Base-by-base conservation (phyloP, 2,329 filamentous ascomycete species). In the Didymella pomorum region DNA sequence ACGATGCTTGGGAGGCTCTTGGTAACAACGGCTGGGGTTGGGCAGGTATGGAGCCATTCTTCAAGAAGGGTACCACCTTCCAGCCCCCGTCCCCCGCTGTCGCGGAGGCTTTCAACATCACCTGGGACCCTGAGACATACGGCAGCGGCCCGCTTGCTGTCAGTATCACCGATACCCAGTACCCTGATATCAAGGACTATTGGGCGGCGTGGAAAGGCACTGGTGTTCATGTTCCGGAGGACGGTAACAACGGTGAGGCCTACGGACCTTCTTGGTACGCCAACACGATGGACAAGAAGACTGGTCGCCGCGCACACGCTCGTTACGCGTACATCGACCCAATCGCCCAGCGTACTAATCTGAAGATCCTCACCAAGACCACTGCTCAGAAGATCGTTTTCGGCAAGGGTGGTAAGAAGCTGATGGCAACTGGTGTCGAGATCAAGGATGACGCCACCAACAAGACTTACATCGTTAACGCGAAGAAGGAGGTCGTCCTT, bases 11-110 rank as follows among this genome's bases (percentile, higher is more conserved):
- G 86, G 81, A 80, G 52, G 73, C 78, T 39, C 72, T 89, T n/a
- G 86, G 86, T 1, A 88, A 87, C 65, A 60, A 72, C 0, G 86
- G 84, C 1, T 89, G 86, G 86, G 79, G 80, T 1, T 88, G 83
- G 83, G 73, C 83, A 35, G 77, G 77, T 12, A 64, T 83, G 45
- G 51, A 75, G 23, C 62, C 64, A 2, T 71, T 66, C 50, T 72
- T 70, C 56, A 63, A 61, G 47, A 70, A 73, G 58, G 64, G 65
- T n/a, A 72, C 70, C 4, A 70, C 63, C 11, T 71, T 72, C 52
- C 61, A 66, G 31, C 61, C 68, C 21, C 70, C 71, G 5, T 67
- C 69, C 2, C 35, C 52, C 2, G 59, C 63, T 41, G 54, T 64
- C 35, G 62, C 59, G 9, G 52, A 65, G 35, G 58, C 64, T 23